Percentiles rank a stretch among this genome's conserved stretches.
These are phyloP conservation scores for Tilletia walkeri DNA, from an alignment of 1,284 basidiomycete species.

Conservation along the genomic window DNA sequence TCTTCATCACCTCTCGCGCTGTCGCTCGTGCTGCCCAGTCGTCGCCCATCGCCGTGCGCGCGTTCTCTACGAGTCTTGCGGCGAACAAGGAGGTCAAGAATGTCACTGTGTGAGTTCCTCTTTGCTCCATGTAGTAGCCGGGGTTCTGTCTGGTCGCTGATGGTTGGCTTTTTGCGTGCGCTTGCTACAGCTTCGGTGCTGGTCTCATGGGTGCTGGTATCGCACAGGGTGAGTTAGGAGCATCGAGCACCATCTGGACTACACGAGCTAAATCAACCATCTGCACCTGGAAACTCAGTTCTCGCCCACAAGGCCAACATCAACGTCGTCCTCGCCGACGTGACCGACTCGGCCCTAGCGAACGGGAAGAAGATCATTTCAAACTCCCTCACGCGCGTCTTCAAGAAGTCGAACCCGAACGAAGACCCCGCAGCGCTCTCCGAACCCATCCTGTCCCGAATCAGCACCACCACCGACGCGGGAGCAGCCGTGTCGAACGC, in stretches of 20 bases:
- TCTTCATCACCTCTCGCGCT: constrained; percentile 3
- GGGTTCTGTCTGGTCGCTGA: not conserved
- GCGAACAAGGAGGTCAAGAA: constrained; percentile 53
- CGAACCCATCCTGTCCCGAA: constrained; percentile 58
- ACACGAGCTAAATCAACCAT: too few species aligned
- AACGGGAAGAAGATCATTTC: constrained; percentile 63
- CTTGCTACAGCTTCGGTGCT: constrained; percentile 43
- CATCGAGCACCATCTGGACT: not conserved
- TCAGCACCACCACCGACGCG: constrained; percentile 61
- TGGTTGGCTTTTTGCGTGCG: not conserved
- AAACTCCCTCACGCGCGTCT: constrained; percentile 61
- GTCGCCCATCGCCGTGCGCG: constrained; percentile 19
- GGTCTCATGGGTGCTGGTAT: constrained; percentile 56
- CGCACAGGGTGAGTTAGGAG: constrained; percentile 34
- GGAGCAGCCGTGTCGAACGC: constrained; percentile 59
- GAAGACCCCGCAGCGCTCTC: constrained; percentile 59
- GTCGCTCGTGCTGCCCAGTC: not conserved
- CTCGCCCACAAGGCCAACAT: constrained; percentile 53
- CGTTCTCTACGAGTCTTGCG: constrained; percentile 40
- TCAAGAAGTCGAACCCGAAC: constrained; percentile 57
- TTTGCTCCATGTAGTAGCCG: not conserved
- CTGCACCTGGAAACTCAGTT: constrained; percentile 18
- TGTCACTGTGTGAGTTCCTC: constrained; percentile 51
- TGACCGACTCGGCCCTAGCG: constrained; percentile 56
- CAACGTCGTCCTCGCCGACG: constrained; percentile 57